Evolutionary conservation across 1,139 yeast species (phyloP), one percentile per base, ranked within the genome.

Genomic region (Saccharomyces pastorianus): DNA sequence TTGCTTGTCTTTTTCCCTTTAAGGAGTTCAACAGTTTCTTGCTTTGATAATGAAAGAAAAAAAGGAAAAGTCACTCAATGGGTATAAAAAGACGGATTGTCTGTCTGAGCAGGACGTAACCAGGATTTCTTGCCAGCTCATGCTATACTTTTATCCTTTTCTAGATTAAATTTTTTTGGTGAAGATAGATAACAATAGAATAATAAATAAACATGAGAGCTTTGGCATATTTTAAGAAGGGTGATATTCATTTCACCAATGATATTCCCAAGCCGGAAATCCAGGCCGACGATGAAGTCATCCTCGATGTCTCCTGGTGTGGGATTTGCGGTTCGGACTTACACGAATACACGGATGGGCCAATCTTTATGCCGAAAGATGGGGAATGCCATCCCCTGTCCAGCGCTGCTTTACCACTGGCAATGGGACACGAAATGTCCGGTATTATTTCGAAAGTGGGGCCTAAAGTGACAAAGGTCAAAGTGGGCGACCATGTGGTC

Each of bases 401-500:
- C 2, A 73, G 29, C 20, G 31, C 46, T n/a, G 58, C 53, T 38
- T 56, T 67, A 13, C 78, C 78, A 3, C 60, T 70, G 49, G 68
- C 74, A 48, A 65, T 84, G 72, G 89, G 89, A 13, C 89, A 84
- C 63, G 89, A 84, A 63, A 71, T 73, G 55, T 64, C 75, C 1
- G 80, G 79, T 32, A 62, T 69, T 9, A 73, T 76, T 20, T 51
- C 63, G 17, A 70, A 63, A 25, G 64, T 75, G 14, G 79, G 79
- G 28, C 20, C 61, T 2, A 62, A 52, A 7, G 79, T 75, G 5
- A 63, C 64, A 1, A 58, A 62, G 14, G 65, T 73, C 20, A 62
- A 71, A 52, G 63, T 63, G 14, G 79, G 78, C 25, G 77, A 75
- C 58, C 69, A 69, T 46, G 79, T 76, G 49, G 79, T 76, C 46